Base-by-base conservation (phyloP, 1,139 yeast genomes). In the Pichia kudriavzevii region DNA sequence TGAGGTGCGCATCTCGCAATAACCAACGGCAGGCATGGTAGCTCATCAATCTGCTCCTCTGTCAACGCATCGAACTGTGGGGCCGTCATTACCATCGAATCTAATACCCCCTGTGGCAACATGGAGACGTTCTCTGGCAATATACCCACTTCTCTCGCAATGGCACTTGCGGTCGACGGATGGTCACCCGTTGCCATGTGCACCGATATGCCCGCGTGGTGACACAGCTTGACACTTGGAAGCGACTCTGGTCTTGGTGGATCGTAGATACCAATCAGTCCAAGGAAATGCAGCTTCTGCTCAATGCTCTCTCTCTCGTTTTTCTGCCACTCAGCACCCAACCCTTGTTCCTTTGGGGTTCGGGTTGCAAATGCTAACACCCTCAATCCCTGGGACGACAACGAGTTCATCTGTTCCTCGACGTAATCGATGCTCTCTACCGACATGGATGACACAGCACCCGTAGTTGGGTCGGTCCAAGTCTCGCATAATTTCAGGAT, bases 121-220 rank as follows among this genome's bases (percentile, higher is more conserved):
- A 76, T 77, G 49, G 70, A 70, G 48, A 80, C 58, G 52, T 82
- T 76, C 27, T 65, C 69, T 8, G 95, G 95, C 34, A 85, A 60
- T 44, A 80, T 80, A 15, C 94, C 95, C 28, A 83, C 94, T 58
- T 82, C 88, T 53, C 75, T 79, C 10, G 94, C 91, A 61, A 81
- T 81, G 3, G 91, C 87, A 39, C 68, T 65, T 17, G 93, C 94
- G 31, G 94, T 82, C 28, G 82, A 81, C 4, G 84, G 84, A 52
- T 80, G 91, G 53, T 82, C 93, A 46, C 94, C 93, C 18, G 93
- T 82, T 35, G 82, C 72, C 93, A 82, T 82, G 49, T 78, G 87
- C 31, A 82, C 93, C 48, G 77, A 76, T 47, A 82, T 78, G 37
- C 93, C 93, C 15, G 93, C 93, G 32, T 58, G 63, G 52, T 80